These are phyloP conservation scores for Pseudozyma tsukubaensis DNA, from an alignment of 1,284 basidiomycete genomes.

Conservation along the genomic window DNA sequence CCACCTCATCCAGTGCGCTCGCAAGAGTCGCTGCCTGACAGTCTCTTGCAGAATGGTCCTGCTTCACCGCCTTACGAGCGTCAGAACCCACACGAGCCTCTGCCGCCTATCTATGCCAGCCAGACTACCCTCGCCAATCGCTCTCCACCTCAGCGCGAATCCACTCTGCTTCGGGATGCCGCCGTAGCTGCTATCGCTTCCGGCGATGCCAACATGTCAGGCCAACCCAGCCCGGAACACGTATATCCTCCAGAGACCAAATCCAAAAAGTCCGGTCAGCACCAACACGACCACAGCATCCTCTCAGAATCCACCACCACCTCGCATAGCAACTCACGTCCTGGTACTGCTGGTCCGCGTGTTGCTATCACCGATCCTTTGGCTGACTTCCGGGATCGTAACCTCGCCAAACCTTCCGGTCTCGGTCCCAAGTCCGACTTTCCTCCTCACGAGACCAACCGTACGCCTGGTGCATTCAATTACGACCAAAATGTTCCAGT, in stretches of 20 bases:
- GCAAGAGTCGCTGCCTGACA: constrained; percentile 30
- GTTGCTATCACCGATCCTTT: constrained; percentile 61
- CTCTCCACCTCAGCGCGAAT: background rate
- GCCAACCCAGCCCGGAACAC: background rate
- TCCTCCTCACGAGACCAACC: constrained; percentile 47
- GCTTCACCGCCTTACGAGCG: constrained; percentile 54
- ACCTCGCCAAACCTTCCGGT: constrained; percentile 52
- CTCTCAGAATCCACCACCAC: constrained; percentile 9
- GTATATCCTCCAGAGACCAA: constrained; percentile 10
- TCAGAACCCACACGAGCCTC: constrained; percentile 23
- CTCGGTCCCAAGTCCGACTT: constrained; percentile 57
- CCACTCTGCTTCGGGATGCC: constrained; percentile 27
- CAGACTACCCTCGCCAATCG: constrained; percentile 34
- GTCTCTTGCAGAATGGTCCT: constrained; percentile 14
- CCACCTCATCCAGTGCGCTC: constrained; percentile 20
- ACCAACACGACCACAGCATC: constrained; percentile 16
- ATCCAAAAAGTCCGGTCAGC: constrained; percentile 5
- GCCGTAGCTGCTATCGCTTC: constrained; percentile 36
- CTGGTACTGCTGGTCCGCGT: constrained; percentile 43
- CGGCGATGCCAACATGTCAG: constrained; percentile 21
- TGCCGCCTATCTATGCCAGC: constrained; percentile 48
- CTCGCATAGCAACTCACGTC: constrained; percentile 27
- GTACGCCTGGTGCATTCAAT: constrained; percentile 38
- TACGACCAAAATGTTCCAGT: constrained; percentile 26
- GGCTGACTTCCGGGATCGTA: constrained; percentile 56